A percentile compares a stretch with the other conserved stretches of the same genome.
These are phyloP conservation scores for Ophiosphaerella korrae DNA, from an alignment of 2,329 filamentous ascomycete species.

Conservation along the genomic window DNA sequence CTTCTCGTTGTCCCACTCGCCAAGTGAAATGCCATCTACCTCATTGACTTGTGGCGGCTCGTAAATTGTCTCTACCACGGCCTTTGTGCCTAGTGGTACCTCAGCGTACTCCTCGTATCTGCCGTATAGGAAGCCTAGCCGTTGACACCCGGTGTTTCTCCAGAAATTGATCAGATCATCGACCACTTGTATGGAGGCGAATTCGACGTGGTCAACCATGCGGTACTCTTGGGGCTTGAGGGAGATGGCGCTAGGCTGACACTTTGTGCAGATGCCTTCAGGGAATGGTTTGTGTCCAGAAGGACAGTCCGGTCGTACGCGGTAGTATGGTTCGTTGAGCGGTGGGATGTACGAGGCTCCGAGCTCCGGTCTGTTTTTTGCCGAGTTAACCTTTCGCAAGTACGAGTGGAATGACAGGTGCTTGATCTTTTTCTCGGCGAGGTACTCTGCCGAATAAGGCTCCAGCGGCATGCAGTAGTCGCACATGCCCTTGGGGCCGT, in stretches of 20 bases:
- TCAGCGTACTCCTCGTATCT: slow-evolving; percentile 88
- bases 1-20: slow-evolving; percentile 82
- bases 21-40: slow-evolving; percentile 82
- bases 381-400: slow-evolving; percentile 90
- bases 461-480: slow-evolving; percentile 98
- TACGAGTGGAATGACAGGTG: slow-evolving; percentile 96
- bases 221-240: slow-evolving; percentile 91
- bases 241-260: slow-evolving; percentile 95
- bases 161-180: slow-evolving; percentile 92
- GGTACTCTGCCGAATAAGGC: slow-evolving; percentile 86
- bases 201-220: slow-evolving; percentile 98
- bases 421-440: slow-evolving; percentile 97
- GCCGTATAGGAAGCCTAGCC: slow-evolving; percentile 89
- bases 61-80: slow-evolving; percentile 95
- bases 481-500: slow-evolving; percentile 97
- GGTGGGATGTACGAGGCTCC: slow-evolving; percentile 96
- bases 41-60: slow-evolving; percentile 93
- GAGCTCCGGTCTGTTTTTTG: slow-evolving; percentile 93
- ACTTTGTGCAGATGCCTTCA: slow-evolving; percentile 96
- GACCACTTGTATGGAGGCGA: slow-evolving; percentile 81
- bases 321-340: slow-evolving; percentile 88
- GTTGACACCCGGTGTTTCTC: slow-evolving; percentile 82
- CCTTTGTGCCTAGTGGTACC: slow-evolving; percentile 92
- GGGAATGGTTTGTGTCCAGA: slow-evolving; percentile 93
- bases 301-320: slow-evolving; percentile 86